A percentile compares a stretch with the other conserved stretches of the same genome.
Conservation (phyloP, 2,329 filamentous ascomycete genomes). For the Akanthomyces muscarius region DNA sequence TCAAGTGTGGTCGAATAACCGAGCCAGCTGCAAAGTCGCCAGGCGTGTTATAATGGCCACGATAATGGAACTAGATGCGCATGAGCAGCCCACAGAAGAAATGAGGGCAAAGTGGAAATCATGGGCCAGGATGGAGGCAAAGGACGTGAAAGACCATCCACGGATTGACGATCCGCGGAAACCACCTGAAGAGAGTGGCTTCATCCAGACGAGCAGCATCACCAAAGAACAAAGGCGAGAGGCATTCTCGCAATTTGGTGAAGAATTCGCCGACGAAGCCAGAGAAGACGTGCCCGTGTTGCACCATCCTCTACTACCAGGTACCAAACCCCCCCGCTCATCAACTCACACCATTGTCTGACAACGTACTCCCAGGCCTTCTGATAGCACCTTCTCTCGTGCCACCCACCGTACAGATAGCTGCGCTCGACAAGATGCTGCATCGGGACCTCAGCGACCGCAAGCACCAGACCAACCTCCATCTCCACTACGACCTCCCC, state of each 20-base stretch:
- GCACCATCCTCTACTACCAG: conserved; percentile 63
- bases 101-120: conserved; percentile 72
- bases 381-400: conserved; percentile 72
- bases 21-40: too few relatives aligned
- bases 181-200: conserved; percentile 37
- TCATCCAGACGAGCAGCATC: conserved; percentile 44
- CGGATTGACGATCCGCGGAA: conserved; percentile 53
- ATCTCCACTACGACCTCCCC: conserved; percentile 70
- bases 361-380: conserved; percentile 55
- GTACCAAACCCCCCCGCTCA: conserved; percentile 37
- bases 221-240: conserved; percentile 37
- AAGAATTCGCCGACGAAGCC: conserved; percentile 29
- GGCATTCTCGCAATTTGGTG: conserved; percentile 41
- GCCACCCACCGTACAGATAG: conserved; percentile 62
- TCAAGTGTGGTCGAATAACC: too few relatives aligned
- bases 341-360: background rate
- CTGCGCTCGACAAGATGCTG: conserved; percentile 68
- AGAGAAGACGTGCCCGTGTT: conserved; percentile 49
- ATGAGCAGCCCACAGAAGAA: conserved; percentile 69
- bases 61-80: conserved; percentile 60
- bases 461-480: conserved; percentile 81
- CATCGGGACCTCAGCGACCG: conserved; percentile 72
- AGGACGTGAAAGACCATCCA: conserved; percentile 47
- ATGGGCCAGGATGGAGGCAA: conserved; percentile 58
- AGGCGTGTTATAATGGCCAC: background rate